Base-by-base conservation (phyloP, 2,329 filamentous ascomycete genomes). In the Penicillium freii region DNA sequence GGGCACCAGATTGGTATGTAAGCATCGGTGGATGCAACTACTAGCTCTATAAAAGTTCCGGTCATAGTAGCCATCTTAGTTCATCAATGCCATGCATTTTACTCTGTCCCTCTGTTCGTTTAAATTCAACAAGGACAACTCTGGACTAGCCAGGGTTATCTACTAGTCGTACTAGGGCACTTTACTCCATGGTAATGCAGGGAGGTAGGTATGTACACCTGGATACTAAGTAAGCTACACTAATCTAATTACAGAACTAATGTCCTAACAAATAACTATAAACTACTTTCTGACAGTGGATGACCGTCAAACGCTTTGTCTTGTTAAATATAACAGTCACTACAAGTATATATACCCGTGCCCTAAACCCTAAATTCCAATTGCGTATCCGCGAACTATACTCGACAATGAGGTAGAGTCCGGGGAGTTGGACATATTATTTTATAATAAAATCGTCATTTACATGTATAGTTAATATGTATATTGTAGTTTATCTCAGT, bases 361-460 rank as follows among this genome's bases (percentile, higher is more conserved):
- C 72, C 72, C 71, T 73, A 71, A 68, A 58, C 73, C 73, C 73
- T 75, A 73, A 38, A 59, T 56, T 67, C 67, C 50, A 54, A 58
- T 52, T 54, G 6, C 36, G 60, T 40, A 17, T 34, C 39, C 6
- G 31, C 23, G 33, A 46, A 34, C n/a, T 27, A 11, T 9, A 5
- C 21, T 25, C 15, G 15, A 43, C 15, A 31, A 19, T 7, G 8
- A 19, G 13, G 15, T 19, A 6, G 4, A n/a, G 6, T 43, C 17
- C 8, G 0, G 3, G 1, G 5, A 45, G 1, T 33, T 21, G 21
- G 27, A 4, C 4, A 21, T 21, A 9, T 17, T 10, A 17, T 36
- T 36, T 29, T 25, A 1, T 4, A 17, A n/a, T n/a, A 6, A n/a
- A 25, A 15, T 2, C 10, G 2, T 0, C 23, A 36, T n/a, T 34